Evolutionary conservation across 2,329 filamentous ascomycete genomes (phyloP).

Genomic region (Cercospora brassicicola): DNA sequence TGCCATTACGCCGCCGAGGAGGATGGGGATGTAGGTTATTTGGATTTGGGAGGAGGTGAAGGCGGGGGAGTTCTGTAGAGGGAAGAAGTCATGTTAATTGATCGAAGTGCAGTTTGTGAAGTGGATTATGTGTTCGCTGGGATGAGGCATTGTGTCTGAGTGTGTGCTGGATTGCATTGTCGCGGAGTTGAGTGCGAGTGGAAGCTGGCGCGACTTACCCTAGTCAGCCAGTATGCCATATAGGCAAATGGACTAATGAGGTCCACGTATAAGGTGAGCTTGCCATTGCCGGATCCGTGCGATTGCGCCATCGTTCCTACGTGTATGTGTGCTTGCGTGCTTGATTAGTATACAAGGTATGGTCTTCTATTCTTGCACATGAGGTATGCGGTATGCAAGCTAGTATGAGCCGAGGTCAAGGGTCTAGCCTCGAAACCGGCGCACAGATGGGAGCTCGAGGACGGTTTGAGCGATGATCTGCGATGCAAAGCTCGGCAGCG

Average conservation of each 20-base stretch:
- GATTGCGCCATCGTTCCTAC: constrained; percentile 1
- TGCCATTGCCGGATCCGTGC: constrained; percentile 33
- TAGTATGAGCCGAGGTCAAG: not conserved
- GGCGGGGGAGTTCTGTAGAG: constrained; percentile 53
- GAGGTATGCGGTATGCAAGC: not conserved
- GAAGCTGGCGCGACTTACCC: constrained; percentile 44
- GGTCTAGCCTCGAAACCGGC: not conserved
- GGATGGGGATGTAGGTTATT: constrained; percentile 59
- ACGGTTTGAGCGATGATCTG: not conserved
- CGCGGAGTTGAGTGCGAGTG: not conserved
- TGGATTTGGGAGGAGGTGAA: constrained; percentile 53
- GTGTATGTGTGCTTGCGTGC: not conserved
- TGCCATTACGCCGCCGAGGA: constrained; percentile 62
- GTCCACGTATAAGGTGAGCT: constrained; percentile 59
- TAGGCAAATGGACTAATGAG: constrained; percentile 62
- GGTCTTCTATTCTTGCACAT: not conserved
- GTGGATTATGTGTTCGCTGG: not conserved
- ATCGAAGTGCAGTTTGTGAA: not conserved
- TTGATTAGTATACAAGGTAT: not conserved
- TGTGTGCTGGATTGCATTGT: not conserved
- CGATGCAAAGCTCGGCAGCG: not conserved
- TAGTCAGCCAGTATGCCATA: constrained; percentile 57
- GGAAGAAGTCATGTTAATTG: not conserved
- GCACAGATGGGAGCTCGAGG: not conserved
- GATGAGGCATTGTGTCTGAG: too few species aligned